Base-by-base conservation (phyloP, 2,329 filamentous ascomycete species). In the Alternaria sp. region DNA sequence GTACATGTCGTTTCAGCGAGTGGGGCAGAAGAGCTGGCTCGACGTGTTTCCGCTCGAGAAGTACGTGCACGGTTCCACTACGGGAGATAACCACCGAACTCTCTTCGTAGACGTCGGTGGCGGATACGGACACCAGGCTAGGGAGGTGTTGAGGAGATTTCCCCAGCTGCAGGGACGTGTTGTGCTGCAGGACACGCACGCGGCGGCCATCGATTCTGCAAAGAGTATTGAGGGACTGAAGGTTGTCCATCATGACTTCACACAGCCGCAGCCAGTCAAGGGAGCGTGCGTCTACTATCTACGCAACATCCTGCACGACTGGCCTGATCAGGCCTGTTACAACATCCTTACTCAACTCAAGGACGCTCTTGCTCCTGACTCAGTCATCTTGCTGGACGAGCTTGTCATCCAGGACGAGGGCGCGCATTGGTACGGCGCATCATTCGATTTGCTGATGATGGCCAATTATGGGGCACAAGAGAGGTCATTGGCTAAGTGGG, bases 1-100 rank as follows among this genome's bases (percentile, higher is more conserved):
- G n/a, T 61, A 61, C 53, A 61, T 61, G 58, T 57, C 53, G 2
- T 57, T 61, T n/a, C 58, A 61, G 33, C 53, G 58, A 10, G 58
- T 61, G 8, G 58, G 58, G 8, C 58, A 61, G 18, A 50, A 61
- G 20, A 57, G 58, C 25, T 61, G 58, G 58, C 58, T 61, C 6
- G 53, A 61, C 20, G 58, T 61, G 15, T 61, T 61, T 18, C 53
- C 45, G 23, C 25, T 61, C 10, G 53, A 61, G 15, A 61, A 61
- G 33, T 57, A 44, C 15, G 5, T 61, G 45, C 23, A 15, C 10
- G 23, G 43, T 7, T 25, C 25, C 8, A 33, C 33, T 25, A 26
- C 45, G 3, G 33, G 20, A 12, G 14, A 45, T 12, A 20, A 57
- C 3, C 30, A 57, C 23, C 58, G 53, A 37, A 44, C 45, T 4